These are phyloP conservation scores for Saturnispora besseyi DNA, from an alignment of 805 yeast genomes.

Conservation along the genomic window DNA sequence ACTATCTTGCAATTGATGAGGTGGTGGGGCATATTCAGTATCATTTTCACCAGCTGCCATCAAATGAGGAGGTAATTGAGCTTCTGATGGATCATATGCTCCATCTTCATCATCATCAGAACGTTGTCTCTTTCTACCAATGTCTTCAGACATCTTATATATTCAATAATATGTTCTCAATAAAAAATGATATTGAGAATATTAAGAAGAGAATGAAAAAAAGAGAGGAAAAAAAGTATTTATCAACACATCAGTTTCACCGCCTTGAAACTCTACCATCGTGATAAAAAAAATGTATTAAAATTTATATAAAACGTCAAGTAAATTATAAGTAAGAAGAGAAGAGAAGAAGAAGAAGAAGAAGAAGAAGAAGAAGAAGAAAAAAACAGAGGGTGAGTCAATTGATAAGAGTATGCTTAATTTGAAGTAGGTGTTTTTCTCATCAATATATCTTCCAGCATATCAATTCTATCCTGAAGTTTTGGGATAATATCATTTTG, in stretches of 20 bases:
- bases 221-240: background rate
- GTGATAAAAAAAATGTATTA: background rate
- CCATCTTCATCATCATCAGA: conserved; percentile 6
- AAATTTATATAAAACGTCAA: background rate
- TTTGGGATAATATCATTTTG: conserved; percentile 38
- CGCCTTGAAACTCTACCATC: background rate
- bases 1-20: background rate
- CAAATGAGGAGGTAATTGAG: conserved; percentile 7
- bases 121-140: conserved; percentile 5
- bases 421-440: background rate
- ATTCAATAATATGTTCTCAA: background rate
- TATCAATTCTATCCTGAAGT: conserved; percentile 34
- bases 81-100: background rate
- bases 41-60: background rate
- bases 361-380: too few relatives aligned
- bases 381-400: background rate
- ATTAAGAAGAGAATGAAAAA: background rate
- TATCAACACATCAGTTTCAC: background rate
- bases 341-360: too few relatives aligned
- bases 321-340: background rate
- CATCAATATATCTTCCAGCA: conserved; percentile 20
- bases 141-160: background rate
- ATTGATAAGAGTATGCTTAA: background rate
- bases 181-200: too few relatives aligned
- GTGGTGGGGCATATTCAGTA: conserved; percentile 3